Percentiles rank a stretch among this genome's conserved stretches.
Conservation (phyloP, 2,329 filamentous ascomycete genomes). For the Coniella vitis region DNA sequence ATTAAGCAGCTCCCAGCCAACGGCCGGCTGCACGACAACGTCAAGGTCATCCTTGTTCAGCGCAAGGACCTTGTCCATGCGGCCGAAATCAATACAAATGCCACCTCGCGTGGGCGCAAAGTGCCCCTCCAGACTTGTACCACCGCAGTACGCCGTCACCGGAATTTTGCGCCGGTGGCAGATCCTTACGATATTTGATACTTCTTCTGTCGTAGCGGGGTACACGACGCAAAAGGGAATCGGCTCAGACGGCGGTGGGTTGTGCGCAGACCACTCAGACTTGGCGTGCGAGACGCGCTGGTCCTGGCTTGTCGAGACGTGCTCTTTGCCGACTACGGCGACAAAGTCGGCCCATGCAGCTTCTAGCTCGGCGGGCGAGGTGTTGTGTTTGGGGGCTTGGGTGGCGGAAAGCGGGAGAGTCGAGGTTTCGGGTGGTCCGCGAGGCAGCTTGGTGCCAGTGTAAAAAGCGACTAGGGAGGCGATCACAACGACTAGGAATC, state of each 20-base stretch:
- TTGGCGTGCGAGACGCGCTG: slow-evolving; percentile 52
- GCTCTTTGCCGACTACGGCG: slow-evolving; percentile 55
- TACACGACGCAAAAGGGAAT: slow-evolving; percentile 15
- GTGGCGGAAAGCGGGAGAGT: slow-evolving; percentile 51
- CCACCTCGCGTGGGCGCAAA: slow-evolving; percentile 77
- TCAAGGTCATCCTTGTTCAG: slow-evolving; percentile 74
- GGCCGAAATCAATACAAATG: slow-evolving; percentile 76
- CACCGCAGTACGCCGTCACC: slow-evolving; percentile 80
- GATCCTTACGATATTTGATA: slow-evolving; percentile 80
- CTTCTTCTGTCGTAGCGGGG: slow-evolving; percentile 64
- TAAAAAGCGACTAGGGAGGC: slow-evolving; percentile 49
- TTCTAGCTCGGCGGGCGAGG: slow-evolving; percentile 56
- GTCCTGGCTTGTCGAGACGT: slow-evolving; percentile 53
- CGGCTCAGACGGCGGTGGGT: slow-evolving; percentile 4
- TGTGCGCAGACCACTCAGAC: slow-evolving; percentile 53
- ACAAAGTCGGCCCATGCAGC: slow-evolving; percentile 65
- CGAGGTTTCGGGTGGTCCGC: slow-evolving; percentile 44
- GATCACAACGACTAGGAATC: slow-evolving; percentile 42
- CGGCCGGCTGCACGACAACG: slow-evolving; percentile 65
- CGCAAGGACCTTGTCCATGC: slow-evolving; percentile 74
- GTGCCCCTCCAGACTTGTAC: slow-evolving; percentile 84
- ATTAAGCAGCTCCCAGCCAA: slow-evolving; percentile 75
- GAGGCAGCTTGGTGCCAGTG: slow-evolving; percentile 49
- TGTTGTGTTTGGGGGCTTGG: slow-evolving; percentile 48
- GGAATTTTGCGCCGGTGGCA: slow-evolving; percentile 77